Evolutionary conservation across 2,329 filamentous ascomycete genomes (phyloP).

Genomic region (Cercospora sojina): DNA sequence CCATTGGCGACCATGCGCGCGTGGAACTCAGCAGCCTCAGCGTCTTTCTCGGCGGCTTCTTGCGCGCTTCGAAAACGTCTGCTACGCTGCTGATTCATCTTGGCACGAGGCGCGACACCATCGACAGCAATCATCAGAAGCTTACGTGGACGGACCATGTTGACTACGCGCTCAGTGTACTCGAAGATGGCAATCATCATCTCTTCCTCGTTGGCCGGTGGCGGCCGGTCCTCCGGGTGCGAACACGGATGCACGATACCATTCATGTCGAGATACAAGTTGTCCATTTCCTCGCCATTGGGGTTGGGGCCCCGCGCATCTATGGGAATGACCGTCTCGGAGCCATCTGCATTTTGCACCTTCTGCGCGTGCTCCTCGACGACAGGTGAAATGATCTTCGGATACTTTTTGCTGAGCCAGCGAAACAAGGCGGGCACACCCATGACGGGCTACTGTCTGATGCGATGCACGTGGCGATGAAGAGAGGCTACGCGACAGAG

Average conservation of each 20-base stretch:
- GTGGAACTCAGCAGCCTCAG: conserved; percentile 82
- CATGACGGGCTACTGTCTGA: conserved; percentile 55
- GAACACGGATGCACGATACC: conserved; percentile 99
- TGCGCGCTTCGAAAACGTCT: conserved; percentile 91
- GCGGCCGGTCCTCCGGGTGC: conserved; percentile 88
- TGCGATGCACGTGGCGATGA: not conserved
- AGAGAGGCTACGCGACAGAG: conserved; percentile 6
- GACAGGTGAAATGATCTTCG: conserved; percentile 92
- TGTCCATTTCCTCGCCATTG: conserved; percentile 97
- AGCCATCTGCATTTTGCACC: conserved; percentile 79
- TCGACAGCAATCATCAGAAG: conserved; percentile 97
- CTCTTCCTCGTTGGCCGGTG: conserved; percentile 91
- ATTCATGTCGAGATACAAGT: conserved; percentile 98
- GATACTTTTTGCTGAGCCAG: conserved; percentile 96
- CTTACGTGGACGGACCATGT: conserved; percentile 96
- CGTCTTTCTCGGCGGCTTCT: conserved; percentile 91
- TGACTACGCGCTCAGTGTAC: conserved; percentile 97
- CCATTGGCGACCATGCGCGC: conserved; percentile 75
- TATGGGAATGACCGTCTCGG: conserved; percentile 73
- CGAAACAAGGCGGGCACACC: conserved; percentile 93
- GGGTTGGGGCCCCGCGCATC: conserved; percentile 84
- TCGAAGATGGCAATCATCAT: conserved; percentile 99
- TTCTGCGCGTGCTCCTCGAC: conserved; percentile 79
- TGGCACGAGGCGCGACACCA: conserved; percentile 93
- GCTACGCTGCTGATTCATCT: conserved; percentile 99